Evolutionary conservation across 2,329 filamentous ascomycete species (phyloP).

Genomic region (Esteya vermicola): DNA sequence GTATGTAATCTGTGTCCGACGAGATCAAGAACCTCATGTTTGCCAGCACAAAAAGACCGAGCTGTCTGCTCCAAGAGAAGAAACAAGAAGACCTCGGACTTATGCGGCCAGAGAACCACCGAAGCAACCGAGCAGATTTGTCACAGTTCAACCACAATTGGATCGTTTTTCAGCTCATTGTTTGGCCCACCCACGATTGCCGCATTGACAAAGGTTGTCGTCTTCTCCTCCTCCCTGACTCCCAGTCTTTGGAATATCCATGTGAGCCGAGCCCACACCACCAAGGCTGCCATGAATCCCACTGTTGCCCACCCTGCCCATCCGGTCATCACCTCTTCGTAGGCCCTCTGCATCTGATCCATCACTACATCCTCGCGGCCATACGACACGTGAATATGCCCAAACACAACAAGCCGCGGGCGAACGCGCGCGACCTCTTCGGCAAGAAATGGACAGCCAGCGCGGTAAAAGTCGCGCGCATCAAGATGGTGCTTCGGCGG

Average conservation of each 20-base stretch:
- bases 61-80: too few relatives aligned
- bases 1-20: too few relatives aligned
- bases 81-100: too few relatives aligned
- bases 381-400: conserved; percentile 13
- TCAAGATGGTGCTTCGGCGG: conserved; percentile 15
- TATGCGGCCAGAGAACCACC: too few relatives aligned
- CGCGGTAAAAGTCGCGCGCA: conserved; percentile 11
- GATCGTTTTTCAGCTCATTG: conserved; percentile 4
- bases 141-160: conserved; percentile 6
- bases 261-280: neutral
- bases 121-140: too few relatives aligned
- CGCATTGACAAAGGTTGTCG: conserved; percentile 8
- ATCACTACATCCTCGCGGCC: conserved; percentile 12
- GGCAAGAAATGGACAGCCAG: conserved; percentile 12
- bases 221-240: neutral
- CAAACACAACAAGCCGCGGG: conserved; percentile 12
- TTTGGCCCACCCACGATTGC: conserved; percentile 2
- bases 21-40: too few relatives aligned
- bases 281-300: conserved; percentile 9
- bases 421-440: conserved; percentile 9
- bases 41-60: too few relatives aligned
- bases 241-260: neutral
- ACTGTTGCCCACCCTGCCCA: conserved; percentile 11
- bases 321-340: conserved; percentile 11
- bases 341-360: conserved; percentile 8